Conservation (phyloP, 2,329 filamentous ascomycete species). For the Curvularia verruculosa region DNA sequence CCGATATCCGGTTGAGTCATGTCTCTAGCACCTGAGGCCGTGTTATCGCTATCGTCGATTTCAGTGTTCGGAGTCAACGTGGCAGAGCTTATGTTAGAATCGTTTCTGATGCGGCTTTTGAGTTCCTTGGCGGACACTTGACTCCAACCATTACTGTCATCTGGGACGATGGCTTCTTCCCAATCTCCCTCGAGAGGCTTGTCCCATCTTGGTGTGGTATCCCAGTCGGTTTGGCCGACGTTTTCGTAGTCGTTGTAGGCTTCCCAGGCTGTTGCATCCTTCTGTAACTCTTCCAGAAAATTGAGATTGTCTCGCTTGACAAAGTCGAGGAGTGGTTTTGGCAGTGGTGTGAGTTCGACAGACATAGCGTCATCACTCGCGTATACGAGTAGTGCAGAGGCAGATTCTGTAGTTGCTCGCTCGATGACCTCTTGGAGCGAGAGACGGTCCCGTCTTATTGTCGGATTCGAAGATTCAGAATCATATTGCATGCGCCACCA, state of each 20-base stretch:
- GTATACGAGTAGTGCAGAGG: slow-evolving; percentile 63
- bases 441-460: slow-evolving; percentile 47
- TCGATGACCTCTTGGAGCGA: slow-evolving; percentile 61
- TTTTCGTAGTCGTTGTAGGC: slow-evolving; percentile 15
- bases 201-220: not conserved
- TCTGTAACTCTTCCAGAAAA: slow-evolving; percentile 42
- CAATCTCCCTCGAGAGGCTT: slow-evolving; percentile 20
- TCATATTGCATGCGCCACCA: slow-evolving; percentile 49
- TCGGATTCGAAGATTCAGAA: slow-evolving; percentile 29
- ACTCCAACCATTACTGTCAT: slow-evolving; percentile 27
- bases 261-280: slow-evolving; percentile 21
- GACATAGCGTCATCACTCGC: slow-evolving; percentile 55
- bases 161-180: slow-evolving; percentile 24
- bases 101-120: slow-evolving; percentile 18
- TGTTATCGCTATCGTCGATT: slow-evolving; percentile 36
- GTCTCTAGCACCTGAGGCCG: slow-evolving; percentile 22
- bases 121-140: slow-evolving; percentile 28
- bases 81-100: slow-evolving; percentile 31
- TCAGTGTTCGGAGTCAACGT: slow-evolving; percentile 48
- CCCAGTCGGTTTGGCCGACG: not conserved
- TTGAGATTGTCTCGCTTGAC: slow-evolving; percentile 56
- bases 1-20: slow-evolving; percentile 37
- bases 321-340: slow-evolving; percentile 49
- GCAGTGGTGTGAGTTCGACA: slow-evolving; percentile 23
- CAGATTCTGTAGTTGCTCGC: slow-evolving; percentile 59